phyloP scores from a whole-genome alignment of 208 protist genomes.

The Novymonas esmeraldas region DNA sequence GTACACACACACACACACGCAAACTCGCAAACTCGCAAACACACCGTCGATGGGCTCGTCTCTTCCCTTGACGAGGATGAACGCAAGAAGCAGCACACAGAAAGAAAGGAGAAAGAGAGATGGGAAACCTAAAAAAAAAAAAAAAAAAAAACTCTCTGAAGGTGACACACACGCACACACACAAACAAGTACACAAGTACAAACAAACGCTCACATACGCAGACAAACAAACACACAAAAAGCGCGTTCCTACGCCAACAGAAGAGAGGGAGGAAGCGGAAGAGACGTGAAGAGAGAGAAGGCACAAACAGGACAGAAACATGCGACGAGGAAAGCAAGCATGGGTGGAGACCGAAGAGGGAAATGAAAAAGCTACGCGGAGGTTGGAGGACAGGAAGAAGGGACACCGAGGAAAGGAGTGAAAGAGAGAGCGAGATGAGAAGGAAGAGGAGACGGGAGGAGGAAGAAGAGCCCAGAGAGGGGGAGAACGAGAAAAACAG shows the following conservation, averaged over 20 bases:
- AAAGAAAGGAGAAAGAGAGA: background rate
- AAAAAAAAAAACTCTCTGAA: background rate
- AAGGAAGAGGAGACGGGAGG: background rate
- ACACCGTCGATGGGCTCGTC: background rate
- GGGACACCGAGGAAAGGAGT: no score
- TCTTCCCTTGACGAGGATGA: background rate
- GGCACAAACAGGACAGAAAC: background rate
- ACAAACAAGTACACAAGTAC: no score
- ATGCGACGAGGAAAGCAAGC: background rate
- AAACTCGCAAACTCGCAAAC: no score
- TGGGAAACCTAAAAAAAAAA: background rate
- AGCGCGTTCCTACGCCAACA: no score
- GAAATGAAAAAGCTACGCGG: conserved; percentile 12
- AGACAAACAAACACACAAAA: background rate
- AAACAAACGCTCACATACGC: background rate
- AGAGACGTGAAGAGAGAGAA: background rate
- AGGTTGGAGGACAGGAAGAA: no score
- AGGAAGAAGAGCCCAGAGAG: background rate
- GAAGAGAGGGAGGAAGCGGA: no score
- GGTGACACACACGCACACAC: no score
- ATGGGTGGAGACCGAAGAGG: background rate
- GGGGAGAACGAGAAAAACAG: no score
- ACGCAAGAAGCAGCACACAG: background rate
- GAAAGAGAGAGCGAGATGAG: no score
- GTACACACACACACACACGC: no score